Percentiles rank a stretch among this genome's conserved stretches.
phyloP scores from a whole-genome alignment of 176 grass and related monocot genomes.

The Musa itinerans region DNA sequence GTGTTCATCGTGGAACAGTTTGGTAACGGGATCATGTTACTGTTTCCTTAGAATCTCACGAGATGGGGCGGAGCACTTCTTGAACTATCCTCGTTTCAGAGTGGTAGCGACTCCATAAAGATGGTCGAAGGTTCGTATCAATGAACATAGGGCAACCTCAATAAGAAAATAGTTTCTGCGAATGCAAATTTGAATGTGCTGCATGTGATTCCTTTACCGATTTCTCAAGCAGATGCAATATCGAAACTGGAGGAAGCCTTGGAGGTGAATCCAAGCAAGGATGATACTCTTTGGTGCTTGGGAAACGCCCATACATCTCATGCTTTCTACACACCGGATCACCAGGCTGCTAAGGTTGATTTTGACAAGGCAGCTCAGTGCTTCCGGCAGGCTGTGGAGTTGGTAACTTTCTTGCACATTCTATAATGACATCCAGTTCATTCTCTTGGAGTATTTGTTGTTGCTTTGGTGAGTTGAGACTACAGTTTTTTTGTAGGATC shows the following conservation, averaged over 20 bases:
- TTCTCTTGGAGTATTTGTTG: not conserved
- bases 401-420: conserved; percentile 21
- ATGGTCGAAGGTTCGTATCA: conserved; percentile 24
- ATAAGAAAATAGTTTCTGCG: not conserved
- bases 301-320: conserved; percentile 40
- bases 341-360: conserved; percentile 23
- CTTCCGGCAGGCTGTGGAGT: conserved; percentile 29
- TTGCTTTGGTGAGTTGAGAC: not conserved
- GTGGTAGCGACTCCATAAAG: conserved; percentile 19
- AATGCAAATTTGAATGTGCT: not conserved
- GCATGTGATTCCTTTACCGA: not conserved
- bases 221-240: conserved; percentile 26
- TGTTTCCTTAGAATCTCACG: conserved; percentile 35
- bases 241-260: conserved; percentile 41
- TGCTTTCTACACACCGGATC: conserved; percentile 28
- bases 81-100: conserved; percentile 32
- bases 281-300: conserved; percentile 40
- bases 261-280: conserved; percentile 33
- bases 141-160: not conserved
- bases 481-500: conserved; percentile 34
- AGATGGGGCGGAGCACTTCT: conserved; percentile 46
- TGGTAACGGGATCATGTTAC: not conserved
- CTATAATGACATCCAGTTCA: not conserved
- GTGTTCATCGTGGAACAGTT: too few relatives aligned
- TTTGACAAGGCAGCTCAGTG: conserved; percentile 40